Percentiles rank a stretch among this genome's conserved stretches.
Evolutionary conservation across 2,329 filamentous ascomycete genomes (phyloP).

Genomic region (Sporothrix globosa): DNA sequence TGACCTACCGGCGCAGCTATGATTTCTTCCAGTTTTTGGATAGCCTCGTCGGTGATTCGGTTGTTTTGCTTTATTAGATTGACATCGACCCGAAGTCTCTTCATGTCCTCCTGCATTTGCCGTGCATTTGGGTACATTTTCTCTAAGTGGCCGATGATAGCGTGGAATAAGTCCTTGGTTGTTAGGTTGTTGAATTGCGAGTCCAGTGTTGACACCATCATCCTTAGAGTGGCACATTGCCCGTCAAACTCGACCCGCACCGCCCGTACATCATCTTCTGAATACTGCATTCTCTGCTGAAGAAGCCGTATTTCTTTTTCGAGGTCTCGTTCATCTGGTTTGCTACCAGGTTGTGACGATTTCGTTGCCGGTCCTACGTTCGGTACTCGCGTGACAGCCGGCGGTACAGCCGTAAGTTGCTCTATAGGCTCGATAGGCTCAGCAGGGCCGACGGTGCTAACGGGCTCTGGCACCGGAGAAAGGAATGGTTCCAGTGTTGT

Average conservation of each 20-base stretch:
- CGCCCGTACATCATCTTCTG: constrained; percentile 20
- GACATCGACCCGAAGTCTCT: neutral
- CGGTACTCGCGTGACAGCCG: neutral
- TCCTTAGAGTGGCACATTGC: constrained; percentile 43
- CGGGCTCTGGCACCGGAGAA: constrained; percentile 15
- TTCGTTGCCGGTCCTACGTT: neutral
- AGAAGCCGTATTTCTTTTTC: constrained; percentile 18
- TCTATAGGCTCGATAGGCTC: neutral
- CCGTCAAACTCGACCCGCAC: constrained; percentile 40
- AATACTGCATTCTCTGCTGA: neutral
- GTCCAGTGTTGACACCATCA: constrained; percentile 49
- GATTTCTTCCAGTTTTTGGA: neutral
- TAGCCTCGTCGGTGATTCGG: neutral
- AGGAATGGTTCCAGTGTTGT: constrained; percentile 7
- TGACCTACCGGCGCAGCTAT: neutral
- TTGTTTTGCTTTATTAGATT: constrained; percentile 17
- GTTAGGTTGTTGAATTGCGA: constrained; percentile 55
- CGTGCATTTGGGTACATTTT: constrained; percentile 39
- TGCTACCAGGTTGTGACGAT: neutral
- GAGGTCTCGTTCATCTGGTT: neutral
- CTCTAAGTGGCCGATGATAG: constrained; percentile 48
- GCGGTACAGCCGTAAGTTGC: neutral
- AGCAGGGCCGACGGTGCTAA: neutral
- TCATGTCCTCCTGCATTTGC: constrained; percentile 35
- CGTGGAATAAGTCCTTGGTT: constrained; percentile 48